Base-by-base conservation (phyloP, 2,329 filamentous ascomycete species). In the Penicillium sp. region DNA sequence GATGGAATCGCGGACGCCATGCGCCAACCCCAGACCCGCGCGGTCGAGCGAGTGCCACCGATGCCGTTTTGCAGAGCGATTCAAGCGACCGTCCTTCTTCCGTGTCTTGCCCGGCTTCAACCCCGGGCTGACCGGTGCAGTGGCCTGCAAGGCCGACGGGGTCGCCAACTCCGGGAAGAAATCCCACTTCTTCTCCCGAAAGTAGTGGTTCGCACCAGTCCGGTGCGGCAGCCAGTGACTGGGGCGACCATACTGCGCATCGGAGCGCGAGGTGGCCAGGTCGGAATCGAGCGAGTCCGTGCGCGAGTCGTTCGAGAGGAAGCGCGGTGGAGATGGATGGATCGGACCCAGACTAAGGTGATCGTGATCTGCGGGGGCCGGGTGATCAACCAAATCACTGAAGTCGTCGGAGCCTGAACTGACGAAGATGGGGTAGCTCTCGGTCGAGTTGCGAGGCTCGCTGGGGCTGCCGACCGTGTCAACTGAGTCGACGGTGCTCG, bases 101-200 rank as follows among this genome's bases (percentile, higher is more conserved):
- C 49, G 47, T 1, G 37, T 21, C 25, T 53, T 54, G 5, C 25
- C 41, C 28, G 34, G 47, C 23, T 32, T 47, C 11, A 27, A n/a
- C 4, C 4, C 11, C 25, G 46, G 41, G 41, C 35, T 53, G 28
- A 13, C 36, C 26, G 33, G 47, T 10, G 29, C 47, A 16, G 11
- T 42, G 18, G 41, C 31, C 15, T 49, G 54, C 4, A 55, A 7
- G n/a, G 53, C 44, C 3, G 59, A 56, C 3, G 61, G 59, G 0
- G 58, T 57, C 0, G 61, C 64, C 20, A 68, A 34, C 41, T 68
- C 64, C 1, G 64, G 64, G 41, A 68, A 68, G 46, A 65, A 65
- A 45, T 67, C 63, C 62, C 61, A 68, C 43, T 65, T 67, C 50
- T 68, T 68, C 31, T 68, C 64, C 5, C 63, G 56, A 31, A 67